phyloP scores from a whole-genome alignment of 257 asterid species.

The Orobanche coerulescens region DNA sequence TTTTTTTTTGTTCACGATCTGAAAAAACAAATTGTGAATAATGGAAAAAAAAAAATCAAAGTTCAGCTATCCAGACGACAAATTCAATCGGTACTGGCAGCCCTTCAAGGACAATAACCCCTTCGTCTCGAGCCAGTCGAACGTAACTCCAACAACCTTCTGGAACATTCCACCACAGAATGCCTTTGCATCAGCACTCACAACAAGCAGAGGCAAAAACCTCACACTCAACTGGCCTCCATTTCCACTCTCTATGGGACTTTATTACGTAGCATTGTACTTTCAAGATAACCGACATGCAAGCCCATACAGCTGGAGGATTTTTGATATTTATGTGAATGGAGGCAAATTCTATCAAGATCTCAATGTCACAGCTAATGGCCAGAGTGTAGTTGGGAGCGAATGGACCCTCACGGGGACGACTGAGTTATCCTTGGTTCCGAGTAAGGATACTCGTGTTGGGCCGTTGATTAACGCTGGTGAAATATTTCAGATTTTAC shows the following conservation, averaged over 20 bases:
- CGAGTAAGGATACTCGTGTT: constrained; percentile 37
- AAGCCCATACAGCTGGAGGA: constrained; percentile 74
- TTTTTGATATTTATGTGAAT: constrained; percentile 46
- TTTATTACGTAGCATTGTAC: constrained; percentile 61
- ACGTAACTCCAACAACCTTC: constrained; percentile 35
- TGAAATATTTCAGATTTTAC: constrained; percentile 58
- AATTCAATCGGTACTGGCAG: constrained; percentile 66
- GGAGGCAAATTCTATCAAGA: constrained; percentile 44
- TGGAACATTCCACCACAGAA: constrained; percentile 76
- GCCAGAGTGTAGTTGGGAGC: constrained; percentile 48
- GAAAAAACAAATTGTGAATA: constrained; percentile 2
- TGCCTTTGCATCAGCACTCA: constrained; percentile 57
- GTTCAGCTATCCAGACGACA: constrained; percentile 81
- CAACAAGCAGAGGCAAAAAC: constrained; percentile 53
- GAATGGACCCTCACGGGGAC: constrained; percentile 62
- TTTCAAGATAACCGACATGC: constrained; percentile 70
- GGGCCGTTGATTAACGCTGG: constrained; percentile 88
- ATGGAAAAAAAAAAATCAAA: constrained; percentile 22
- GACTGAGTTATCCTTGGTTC: constrained; percentile 44
- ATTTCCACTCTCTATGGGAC: constrained; percentile 42
- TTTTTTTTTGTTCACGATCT: neutral
- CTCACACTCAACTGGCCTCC: constrained; percentile 70
- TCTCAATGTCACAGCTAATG: constrained; percentile 57
- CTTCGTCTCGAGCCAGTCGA: constrained; percentile 44
- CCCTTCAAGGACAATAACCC: constrained; percentile 45